phyloP scores from a whole-genome alignment of 257 asterid species.

The Knoxia roxburghii region DNA sequence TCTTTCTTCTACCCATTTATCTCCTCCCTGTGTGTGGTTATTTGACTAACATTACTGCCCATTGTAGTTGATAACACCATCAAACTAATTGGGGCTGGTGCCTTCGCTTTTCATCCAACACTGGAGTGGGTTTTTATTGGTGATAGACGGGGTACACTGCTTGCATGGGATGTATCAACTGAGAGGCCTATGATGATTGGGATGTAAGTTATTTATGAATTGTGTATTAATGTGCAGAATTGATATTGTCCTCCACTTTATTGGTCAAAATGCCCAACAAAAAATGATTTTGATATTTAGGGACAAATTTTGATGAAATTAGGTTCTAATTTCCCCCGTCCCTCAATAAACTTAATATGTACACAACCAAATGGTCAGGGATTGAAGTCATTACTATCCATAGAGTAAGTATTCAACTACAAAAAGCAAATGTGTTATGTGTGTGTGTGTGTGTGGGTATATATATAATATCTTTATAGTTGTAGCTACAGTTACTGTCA shows the following conservation, averaged over 20 bases:
- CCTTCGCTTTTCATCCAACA: conserved; percentile 95
- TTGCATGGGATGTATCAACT: conserved; percentile 99
- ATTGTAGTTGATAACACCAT: conserved; percentile 93
- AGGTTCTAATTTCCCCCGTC: no score
- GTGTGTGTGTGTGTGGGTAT: no score
- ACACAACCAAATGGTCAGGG: neutral
- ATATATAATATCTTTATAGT: no score
- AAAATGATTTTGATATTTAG: neutral
- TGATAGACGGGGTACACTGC: conserved; percentile 94
- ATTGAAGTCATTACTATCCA: neutral
- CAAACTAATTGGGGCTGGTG: conserved; percentile 94
- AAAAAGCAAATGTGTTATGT: no score
- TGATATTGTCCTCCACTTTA: neutral
- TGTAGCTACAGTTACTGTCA: no score
- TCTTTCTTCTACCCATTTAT: neutral
- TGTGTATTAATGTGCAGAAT: neutral
- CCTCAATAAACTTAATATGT: neutral
- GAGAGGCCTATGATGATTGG: conserved; percentile 99
- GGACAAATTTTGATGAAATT: neutral
- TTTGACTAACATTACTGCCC: neutral
- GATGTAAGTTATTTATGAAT: conserved; percentile 53
- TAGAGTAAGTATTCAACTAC: neutral
- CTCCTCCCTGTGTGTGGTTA: conserved; percentile 3
- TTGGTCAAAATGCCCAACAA: no score
- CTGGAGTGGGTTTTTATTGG: conserved; percentile 98